phyloP scores from a whole-genome alignment of 2,329 filamentous ascomycete genomes.

The Elsinoe ampelina region DNA sequence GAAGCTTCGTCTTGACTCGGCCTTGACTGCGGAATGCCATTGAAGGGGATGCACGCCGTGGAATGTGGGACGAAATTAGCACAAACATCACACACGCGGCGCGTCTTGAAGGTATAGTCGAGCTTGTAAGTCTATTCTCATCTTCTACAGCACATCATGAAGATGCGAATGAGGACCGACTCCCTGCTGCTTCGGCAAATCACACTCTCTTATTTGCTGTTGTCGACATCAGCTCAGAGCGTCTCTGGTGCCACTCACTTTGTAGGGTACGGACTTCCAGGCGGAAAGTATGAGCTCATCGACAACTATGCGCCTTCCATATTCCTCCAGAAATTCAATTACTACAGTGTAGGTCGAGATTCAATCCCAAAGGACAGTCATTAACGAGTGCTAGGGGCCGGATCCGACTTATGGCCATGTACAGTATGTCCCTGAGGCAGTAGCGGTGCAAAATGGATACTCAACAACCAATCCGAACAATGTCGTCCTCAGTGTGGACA shows the following conservation, averaged over 20 bases:
- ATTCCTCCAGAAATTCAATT: conserved; percentile 30
- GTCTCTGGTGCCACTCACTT: conserved; percentile 21
- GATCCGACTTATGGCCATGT: conserved; percentile 25
- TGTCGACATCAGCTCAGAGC: conserved; percentile 20
- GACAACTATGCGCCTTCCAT: conserved; percentile 25
- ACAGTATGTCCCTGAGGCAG: conserved; percentile 30
- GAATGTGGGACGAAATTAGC: conserved; percentile 6
- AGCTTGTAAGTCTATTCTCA: neutral
- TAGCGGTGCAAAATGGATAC: conserved; percentile 28
- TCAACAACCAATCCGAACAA: conserved; percentile 19
- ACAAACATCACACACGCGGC: neutral
- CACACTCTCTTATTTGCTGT: conserved; percentile 18
- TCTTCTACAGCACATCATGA: neutral
- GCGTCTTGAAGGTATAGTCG: neutral
- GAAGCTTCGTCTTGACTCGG: too few species aligned
- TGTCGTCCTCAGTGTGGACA: conserved; percentile 29
- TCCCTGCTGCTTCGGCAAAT: neutral
- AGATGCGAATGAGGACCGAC: neutral
- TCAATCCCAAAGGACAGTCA: too few species aligned
- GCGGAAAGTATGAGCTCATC: conserved; percentile 22
- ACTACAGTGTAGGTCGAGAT: conserved; percentile 31
- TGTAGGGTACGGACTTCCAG: conserved; percentile 23
- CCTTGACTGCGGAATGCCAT: neutral
- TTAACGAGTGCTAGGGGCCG: neutral
- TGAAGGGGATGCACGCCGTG: neutral